Evolutionary conservation across 495 filamentous ascomycete species (phyloP).

Genomic region (Penicillium roqueforti): DNA sequence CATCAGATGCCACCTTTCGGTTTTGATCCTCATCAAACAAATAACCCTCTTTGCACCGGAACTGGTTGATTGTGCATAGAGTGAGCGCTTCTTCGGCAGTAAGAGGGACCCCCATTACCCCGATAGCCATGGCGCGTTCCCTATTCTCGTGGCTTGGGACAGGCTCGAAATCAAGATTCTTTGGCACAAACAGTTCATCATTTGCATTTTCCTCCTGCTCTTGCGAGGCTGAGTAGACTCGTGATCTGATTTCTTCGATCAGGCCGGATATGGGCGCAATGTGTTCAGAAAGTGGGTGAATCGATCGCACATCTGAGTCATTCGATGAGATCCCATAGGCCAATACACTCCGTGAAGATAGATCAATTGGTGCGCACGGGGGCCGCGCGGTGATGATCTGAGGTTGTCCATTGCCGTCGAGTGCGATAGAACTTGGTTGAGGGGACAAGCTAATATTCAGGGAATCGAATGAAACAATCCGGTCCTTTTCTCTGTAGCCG

Average conservation of each 20-base stretch:
- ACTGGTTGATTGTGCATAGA: conserved; percentile 42
- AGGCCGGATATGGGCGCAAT: conserved; percentile 30
- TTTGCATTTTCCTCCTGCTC: conserved; percentile 5
- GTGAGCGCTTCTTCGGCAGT: conserved; percentile 41
- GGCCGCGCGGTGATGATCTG: conserved; percentile 60
- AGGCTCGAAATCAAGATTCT: conserved; percentile 17
- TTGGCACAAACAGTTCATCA: conserved; percentile 7
- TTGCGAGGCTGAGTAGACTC: conserved; percentile 21
- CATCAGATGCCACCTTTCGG: conserved; percentile 60
- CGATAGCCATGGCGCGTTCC: conserved; percentile 35
- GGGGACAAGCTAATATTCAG: conserved; percentile 58
- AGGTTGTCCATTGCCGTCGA: conserved; percentile 64
- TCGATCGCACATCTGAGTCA: conserved; percentile 29
- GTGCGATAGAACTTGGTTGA: conserved; percentile 61
- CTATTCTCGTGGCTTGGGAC: conserved; percentile 44
- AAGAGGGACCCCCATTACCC: conserved; percentile 22
- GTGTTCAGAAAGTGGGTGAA: conserved; percentile 30
- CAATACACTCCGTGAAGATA: conserved; percentile 44
- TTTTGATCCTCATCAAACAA: conserved; percentile 71
- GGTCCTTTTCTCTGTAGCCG: conserved; percentile 50
- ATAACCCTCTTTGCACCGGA: conserved; percentile 68
- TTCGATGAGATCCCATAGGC: conserved; percentile 30
- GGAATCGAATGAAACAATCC: conserved; percentile 85
- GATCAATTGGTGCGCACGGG: conserved; percentile 47
- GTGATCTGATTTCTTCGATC: conserved; percentile 28